Evolutionary conservation across 805 yeast species (phyloP).

Genomic region (Komagataella pseudopastoris): DNA sequence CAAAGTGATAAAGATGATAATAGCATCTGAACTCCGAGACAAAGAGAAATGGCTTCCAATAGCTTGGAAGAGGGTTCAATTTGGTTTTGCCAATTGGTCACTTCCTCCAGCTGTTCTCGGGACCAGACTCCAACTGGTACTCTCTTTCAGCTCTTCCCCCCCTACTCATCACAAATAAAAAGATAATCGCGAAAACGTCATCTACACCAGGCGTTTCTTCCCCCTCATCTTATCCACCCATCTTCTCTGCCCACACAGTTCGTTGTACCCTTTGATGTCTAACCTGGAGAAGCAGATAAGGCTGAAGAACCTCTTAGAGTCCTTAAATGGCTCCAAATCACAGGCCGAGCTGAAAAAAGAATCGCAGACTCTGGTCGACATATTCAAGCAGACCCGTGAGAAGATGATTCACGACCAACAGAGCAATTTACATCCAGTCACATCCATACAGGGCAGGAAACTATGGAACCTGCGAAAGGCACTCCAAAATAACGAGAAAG

Average conservation of each 20-base stretch:
- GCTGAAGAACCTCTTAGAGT: neutral
- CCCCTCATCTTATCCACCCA: neutral
- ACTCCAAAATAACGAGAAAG: neutral
- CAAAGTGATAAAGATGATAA: neutral
- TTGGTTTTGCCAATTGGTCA: too few relatives aligned
- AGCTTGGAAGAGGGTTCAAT: too few relatives aligned
- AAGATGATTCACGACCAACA: neutral
- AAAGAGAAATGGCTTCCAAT: neutral
- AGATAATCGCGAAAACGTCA: neutral
- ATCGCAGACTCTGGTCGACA: neutral
- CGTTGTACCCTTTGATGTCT: neutral
- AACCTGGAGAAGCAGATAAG: neutral
- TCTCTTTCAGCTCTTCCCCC: neutral
- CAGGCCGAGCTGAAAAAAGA: neutral
- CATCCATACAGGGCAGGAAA: neutral
- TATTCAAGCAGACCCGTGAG: neutral
- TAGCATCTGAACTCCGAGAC: neutral
- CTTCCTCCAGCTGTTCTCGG: neutral
- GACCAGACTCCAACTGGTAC: neutral
- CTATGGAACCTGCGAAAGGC: neutral
- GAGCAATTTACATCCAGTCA: neutral
- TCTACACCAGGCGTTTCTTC: neutral
- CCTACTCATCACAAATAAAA: neutral
- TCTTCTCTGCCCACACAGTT: neutral
- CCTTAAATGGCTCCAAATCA: neutral